These are phyloP conservation scores for Bryoglossum gracile DNA, from an alignment of 495 filamentous ascomycete species.

Conservation along the genomic window DNA sequence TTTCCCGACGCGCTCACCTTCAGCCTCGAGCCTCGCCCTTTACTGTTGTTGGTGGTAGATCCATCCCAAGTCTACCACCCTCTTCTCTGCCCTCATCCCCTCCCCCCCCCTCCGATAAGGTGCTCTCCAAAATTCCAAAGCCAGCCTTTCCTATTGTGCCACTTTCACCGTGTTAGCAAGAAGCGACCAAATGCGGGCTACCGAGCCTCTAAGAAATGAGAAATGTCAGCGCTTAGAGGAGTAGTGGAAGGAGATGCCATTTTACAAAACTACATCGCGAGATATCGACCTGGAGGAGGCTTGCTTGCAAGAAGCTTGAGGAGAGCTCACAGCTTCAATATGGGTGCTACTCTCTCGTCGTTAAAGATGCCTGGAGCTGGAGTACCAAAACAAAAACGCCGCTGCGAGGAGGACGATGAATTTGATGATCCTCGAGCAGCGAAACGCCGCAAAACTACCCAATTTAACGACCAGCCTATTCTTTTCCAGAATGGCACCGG, in stretches of 20 bases:
- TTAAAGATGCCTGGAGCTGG: background rate
- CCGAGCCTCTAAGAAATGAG: conserved; percentile 15
- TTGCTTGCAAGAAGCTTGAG: too few relatives aligned
- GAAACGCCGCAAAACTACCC: conserved; percentile 15
- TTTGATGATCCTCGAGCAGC: conserved; percentile 14
- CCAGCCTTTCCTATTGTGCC: too few relatives aligned
- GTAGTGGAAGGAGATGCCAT: conserved; percentile 10
- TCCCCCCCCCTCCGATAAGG: too few relatives aligned
- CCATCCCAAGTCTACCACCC: too few relatives aligned
- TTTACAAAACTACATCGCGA: background rate
- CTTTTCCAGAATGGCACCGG: background rate
- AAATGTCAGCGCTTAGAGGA: conserved; percentile 15
- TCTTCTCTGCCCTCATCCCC: too few relatives aligned
- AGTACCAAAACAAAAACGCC: background rate
- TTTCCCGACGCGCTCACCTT: too few relatives aligned
- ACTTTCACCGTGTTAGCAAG: background rate
- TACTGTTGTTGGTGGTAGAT: too few relatives aligned
- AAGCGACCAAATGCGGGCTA: conserved; percentile 13
- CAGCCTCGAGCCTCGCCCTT: too few relatives aligned
- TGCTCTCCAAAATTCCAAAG: too few relatives aligned
- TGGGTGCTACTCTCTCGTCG: conserved; percentile 17
- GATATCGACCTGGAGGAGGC: too few relatives aligned
- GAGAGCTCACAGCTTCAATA: too few relatives aligned
- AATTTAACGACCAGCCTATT: background rate
- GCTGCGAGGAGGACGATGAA: conserved; percentile 8